Evolutionary conservation across 2,329 filamentous ascomycete species (phyloP).

Genomic region (Calonectria ilicicola): DNA sequence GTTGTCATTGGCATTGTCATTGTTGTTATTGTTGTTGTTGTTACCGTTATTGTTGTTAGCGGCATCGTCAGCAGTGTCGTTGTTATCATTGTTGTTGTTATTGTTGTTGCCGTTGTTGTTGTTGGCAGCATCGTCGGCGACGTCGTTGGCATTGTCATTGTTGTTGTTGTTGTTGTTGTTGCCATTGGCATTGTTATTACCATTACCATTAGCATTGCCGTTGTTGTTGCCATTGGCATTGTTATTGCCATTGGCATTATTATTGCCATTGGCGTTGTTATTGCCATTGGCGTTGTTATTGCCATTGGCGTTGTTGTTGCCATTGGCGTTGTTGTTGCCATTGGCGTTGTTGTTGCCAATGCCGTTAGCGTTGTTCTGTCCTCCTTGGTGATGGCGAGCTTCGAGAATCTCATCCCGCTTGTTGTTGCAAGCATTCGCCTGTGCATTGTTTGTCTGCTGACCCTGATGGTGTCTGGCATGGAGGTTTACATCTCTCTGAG

Average conservation of each 20-base stretch:
- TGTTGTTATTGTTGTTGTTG: neutral
- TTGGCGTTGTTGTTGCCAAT: neutral
- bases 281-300: neutral
- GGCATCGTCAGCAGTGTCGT: neutral
- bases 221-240: neutral
- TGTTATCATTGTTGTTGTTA: neutral
- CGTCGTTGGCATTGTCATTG: neutral
- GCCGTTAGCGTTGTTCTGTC: neutral
- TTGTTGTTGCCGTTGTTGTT: neutral
- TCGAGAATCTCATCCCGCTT: slow-evolving; percentile 10
- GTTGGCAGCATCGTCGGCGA: neutral
- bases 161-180: neutral
- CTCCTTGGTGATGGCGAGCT: slow-evolving; percentile 14
- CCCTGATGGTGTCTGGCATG: slow-evolving; percentile 11
- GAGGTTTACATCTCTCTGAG: neutral
- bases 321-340: neutral
- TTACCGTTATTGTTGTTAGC: neutral
- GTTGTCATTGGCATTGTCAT: neutral
- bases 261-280: neutral
- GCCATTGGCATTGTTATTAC: neutral
- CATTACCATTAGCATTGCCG: neutral
- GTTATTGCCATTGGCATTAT: neutral
- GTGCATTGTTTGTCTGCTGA: neutral
- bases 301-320: neutral
- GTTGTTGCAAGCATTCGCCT: slow-evolving; percentile 3